phyloP scores from a whole-genome alignment of 2,329 filamentous ascomycete genomes.

The Aspergillus sp. region DNA sequence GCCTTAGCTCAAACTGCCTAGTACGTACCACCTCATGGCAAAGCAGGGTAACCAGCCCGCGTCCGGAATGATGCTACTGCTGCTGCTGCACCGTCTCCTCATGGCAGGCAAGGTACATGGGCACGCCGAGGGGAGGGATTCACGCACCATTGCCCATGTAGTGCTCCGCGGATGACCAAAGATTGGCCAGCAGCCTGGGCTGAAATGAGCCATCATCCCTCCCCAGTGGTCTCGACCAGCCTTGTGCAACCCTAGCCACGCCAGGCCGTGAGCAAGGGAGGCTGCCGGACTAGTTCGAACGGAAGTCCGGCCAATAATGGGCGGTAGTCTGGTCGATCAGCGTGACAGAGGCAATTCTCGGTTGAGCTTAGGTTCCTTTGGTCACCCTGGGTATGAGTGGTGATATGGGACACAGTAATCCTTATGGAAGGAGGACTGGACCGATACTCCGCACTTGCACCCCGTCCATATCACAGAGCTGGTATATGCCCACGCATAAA shows the following conservation, averaged over 20 bases:
- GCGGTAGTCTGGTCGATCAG: not conserved
- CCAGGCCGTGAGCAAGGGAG: not conserved
- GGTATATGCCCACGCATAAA: too few relatives aligned
- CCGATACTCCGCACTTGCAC: too few relatives aligned
- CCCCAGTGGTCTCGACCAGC: not conserved
- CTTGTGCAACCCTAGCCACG: conserved; percentile 1
- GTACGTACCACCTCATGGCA: not conserved
- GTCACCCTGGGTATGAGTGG: not conserved
- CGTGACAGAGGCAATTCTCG: not conserved
- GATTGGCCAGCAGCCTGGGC: not conserved
- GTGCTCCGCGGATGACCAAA: not conserved
- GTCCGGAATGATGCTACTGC: too few relatives aligned
- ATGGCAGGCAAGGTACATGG: not conserved
- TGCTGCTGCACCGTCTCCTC: not conserved
- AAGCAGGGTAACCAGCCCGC: not conserved
- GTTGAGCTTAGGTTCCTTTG: not conserved
- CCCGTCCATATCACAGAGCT: too few relatives aligned
- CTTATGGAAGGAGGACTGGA: too few relatives aligned
- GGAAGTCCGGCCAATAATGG: not conserved
- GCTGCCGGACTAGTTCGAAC: not conserved
- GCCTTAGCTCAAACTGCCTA: not conserved
- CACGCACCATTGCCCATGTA: not conserved
- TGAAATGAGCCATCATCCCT: not conserved
- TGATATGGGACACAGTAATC: not conserved
- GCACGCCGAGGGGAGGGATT: not conserved